These are phyloP conservation scores for Fistulinella cinereoalba DNA, from an alignment of 1,284 basidiomycete genomes.

Conservation along the genomic window DNA sequence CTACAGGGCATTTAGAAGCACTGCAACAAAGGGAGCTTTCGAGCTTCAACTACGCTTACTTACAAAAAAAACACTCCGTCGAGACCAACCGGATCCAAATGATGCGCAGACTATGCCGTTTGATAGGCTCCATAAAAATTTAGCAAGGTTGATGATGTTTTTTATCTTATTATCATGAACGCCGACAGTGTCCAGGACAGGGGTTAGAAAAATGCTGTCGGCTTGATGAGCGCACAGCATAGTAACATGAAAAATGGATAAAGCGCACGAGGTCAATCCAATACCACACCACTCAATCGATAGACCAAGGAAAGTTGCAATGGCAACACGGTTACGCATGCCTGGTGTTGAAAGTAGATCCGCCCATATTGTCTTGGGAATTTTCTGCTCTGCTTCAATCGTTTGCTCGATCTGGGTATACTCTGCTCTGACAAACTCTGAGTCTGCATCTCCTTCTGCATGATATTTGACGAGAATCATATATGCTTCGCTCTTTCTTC, in stretches of 20 bases:
- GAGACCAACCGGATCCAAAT: not conserved
- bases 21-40: not conserved
- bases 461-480: not conserved
- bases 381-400: not conserved
- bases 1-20: slow-evolving; percentile 6
- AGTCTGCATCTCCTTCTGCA: not conserved
- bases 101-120: not conserved
- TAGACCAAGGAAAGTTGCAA: not conserved
- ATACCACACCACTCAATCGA: not conserved
- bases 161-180: not conserved
- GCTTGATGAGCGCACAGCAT: not conserved
- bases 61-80: not conserved
- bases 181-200: not conserved
- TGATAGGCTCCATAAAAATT: not conserved
- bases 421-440: not conserved
- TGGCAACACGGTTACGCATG: not conserved
- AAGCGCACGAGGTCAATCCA: not conserved
- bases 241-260: not conserved
- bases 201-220: not conserved
- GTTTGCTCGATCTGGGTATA: not conserved
- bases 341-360: not conserved
- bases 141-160: not conserved
- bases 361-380: not conserved
- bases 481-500: not conserved
- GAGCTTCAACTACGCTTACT: not conserved